phyloP scores from a whole-genome alignment of 2,329 filamentous ascomycete genomes.

The Colletotrichum coccodes region DNA sequence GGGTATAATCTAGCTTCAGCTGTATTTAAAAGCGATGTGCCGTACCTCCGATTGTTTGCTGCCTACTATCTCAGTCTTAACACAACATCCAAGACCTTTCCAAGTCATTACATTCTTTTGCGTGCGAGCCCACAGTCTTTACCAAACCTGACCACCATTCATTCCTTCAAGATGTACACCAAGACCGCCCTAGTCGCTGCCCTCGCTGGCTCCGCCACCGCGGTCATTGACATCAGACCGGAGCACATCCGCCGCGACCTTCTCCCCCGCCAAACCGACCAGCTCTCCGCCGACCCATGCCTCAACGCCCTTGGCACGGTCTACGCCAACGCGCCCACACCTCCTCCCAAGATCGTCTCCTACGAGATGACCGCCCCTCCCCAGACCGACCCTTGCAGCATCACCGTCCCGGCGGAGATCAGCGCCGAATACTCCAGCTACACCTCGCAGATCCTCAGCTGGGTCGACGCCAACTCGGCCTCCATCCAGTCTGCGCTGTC shows the following conservation, averaged over 20 bases:
- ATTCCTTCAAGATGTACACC: conserved; percentile 37
- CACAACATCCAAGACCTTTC: not conserved
- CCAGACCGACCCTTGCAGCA: conserved; percentile 38
- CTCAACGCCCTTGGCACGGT: conserved; percentile 33
- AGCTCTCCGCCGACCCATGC: conserved; percentile 30
- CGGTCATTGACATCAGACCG: conserved; percentile 27
- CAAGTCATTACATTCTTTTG: not conserved
- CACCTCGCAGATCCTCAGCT: conserved; percentile 35
- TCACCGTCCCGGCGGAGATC: conserved; percentile 37
- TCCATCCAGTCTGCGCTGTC: conserved; percentile 36
- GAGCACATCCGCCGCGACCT: conserved; percentile 34
- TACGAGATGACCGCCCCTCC: conserved; percentile 34
- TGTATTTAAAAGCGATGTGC: not conserved
- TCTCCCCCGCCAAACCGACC: conserved; percentile 37
- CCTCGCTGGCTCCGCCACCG: conserved; percentile 37
- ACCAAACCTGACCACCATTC: not conserved
- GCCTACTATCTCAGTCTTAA: not conserved
- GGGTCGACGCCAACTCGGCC: conserved; percentile 36
- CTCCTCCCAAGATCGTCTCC: conserved; percentile 34
- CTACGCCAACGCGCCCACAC: conserved; percentile 37
- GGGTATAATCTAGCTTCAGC: not conserved
- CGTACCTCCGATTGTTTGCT: not conserved
- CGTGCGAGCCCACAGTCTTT: not conserved
- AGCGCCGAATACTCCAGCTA: conserved; percentile 35
- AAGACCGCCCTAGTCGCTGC: conserved; percentile 37